Evolutionary conservation across 164 flowering plant genomes (phyloP).

Genomic region (Umbellularia californica): DNA sequence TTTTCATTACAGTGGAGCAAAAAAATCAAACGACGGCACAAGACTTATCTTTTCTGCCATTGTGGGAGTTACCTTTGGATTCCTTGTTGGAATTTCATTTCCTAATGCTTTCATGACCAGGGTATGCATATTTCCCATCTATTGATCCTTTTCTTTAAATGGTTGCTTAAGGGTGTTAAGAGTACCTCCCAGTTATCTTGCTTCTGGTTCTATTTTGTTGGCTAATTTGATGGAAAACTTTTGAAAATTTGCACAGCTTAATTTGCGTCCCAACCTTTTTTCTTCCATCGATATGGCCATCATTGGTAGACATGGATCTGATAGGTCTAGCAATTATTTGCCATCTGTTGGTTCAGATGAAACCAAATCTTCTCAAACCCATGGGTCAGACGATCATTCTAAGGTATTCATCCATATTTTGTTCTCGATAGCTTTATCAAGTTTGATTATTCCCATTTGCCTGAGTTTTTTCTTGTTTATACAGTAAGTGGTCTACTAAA

Average conservation of each 20-base stretch:
- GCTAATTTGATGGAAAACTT: neutral
- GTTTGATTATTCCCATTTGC: neutral
- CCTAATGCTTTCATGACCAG: slow-evolving; percentile 56
- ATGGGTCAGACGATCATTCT: slow-evolving; percentile 29
- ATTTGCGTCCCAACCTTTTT: slow-evolving; percentile 53
- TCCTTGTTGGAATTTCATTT: slow-evolving; percentile 73
- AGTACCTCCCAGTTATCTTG: neutral
- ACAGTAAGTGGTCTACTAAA: neutral
- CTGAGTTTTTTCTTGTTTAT: neutral
- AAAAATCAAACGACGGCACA: slow-evolving; percentile 52
- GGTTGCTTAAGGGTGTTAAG: neutral
- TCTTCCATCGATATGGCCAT: slow-evolving; percentile 43
- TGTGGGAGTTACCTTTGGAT: slow-evolving; percentile 75
- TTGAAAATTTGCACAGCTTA: slow-evolving; percentile 40
- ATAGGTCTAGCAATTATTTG: no score
- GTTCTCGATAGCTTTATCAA: neutral
- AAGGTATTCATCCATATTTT: slow-evolving; percentile 36
- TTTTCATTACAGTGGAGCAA: slow-evolving; percentile 50
- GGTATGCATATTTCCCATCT: slow-evolving; percentile 30
- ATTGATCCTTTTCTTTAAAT: neutral
- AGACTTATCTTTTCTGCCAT: slow-evolving; percentile 59
- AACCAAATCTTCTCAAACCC: slow-evolving; percentile 27
- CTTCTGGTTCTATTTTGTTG: slow-evolving; percentile 5
- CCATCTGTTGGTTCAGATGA: neutral
- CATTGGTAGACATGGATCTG: slow-evolving; percentile 9